These are phyloP conservation scores for Carex scoparia DNA, from an alignment of 176 grass and related monocot genomes.

Conservation along the genomic window DNA sequence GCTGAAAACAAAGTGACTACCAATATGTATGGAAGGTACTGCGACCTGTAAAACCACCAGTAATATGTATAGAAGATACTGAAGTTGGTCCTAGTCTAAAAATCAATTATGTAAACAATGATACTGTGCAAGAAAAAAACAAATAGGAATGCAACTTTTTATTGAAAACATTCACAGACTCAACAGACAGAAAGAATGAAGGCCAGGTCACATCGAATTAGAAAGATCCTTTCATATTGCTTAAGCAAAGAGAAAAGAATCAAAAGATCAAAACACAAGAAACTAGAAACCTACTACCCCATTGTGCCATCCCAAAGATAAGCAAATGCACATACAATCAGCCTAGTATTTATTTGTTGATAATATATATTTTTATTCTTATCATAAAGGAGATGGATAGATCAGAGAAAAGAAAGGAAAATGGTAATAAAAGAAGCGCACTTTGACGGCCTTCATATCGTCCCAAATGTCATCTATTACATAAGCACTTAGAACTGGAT, in stretches of 20 bases:
- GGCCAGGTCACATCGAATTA: not conserved
- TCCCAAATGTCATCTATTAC: slow-evolving; percentile 99
- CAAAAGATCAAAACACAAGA: not conserved
- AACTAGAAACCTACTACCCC: too few relatives aligned
- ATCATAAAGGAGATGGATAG: not conserved
- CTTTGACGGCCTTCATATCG: slow-evolving; percentile 97
- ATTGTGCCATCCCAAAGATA: not conserved
- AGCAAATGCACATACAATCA: not conserved
- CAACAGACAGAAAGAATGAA: not conserved
- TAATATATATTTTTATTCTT: not conserved
- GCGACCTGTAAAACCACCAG: not conserved
- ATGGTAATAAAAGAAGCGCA: slow-evolving; percentile 30
- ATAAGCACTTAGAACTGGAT: slow-evolving; percentile 84
- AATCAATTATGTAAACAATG: not conserved
- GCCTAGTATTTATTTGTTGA: not conserved
- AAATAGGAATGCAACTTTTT: not conserved
- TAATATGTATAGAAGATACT: not conserved
- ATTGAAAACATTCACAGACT: not conserved
- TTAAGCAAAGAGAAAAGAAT: slow-evolving; percentile 1
- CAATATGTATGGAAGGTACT: not conserved
- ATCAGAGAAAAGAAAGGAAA: slow-evolving; percentile 18
- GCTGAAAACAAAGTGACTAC: not conserved
- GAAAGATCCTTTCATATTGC: slow-evolving; percentile 1
- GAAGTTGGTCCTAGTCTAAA: not conserved
- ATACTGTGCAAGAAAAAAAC: not conserved